A percentile compares a stretch with the other conserved stretches of the same genome.
Conservation (phyloP, 176 grass and related monocot species). For the Coix lacrymajobi region DNA sequence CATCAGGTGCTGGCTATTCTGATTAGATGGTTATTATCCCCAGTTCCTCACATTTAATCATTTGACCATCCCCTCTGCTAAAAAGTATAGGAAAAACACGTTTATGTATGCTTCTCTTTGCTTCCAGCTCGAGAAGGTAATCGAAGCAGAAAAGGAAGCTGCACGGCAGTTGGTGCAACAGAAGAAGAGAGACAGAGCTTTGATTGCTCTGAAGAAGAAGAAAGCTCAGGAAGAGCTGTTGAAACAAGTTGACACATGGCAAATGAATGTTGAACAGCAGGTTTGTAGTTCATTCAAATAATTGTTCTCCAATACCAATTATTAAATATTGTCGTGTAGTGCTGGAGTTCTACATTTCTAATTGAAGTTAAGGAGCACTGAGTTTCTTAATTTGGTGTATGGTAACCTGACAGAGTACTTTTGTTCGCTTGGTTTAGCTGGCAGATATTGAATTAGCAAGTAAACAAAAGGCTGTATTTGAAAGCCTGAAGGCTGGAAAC, state of each 20-base stretch:
- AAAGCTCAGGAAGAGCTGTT: slow-evolving; percentile 87
- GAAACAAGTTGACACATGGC: slow-evolving; percentile 92
- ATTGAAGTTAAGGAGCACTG: not conserved
- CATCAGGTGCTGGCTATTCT: not conserved
- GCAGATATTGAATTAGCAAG: slow-evolving; percentile 93
- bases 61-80: not conserved
- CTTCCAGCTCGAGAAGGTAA: slow-evolving; percentile 80
- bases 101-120: slow-evolving; percentile 7
- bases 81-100: not conserved
- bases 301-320: not conserved
- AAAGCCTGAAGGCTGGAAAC: slow-evolving; percentile 90
- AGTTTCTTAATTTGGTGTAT: slow-evolving; percentile 8
- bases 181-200: slow-evolving; percentile 90
- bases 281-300: slow-evolving; percentile 37
- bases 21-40: not conserved
- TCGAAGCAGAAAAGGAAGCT: slow-evolving; percentile 94
- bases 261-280: slow-evolving; percentile 96
- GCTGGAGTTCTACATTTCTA: not conserved
- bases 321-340: not conserved
- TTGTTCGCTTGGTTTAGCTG: slow-evolving; percentile 51
- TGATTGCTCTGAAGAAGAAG: slow-evolving; percentile 97
- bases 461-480: slow-evolving; percentile 94
- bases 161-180: slow-evolving; percentile 75
- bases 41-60: not conserved
- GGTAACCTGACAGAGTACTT: slow-evolving; percentile 3